Conservation (phyloP, 225 moss, liverwort and hornwort species). For the Sphagnum contortum region DNA sequence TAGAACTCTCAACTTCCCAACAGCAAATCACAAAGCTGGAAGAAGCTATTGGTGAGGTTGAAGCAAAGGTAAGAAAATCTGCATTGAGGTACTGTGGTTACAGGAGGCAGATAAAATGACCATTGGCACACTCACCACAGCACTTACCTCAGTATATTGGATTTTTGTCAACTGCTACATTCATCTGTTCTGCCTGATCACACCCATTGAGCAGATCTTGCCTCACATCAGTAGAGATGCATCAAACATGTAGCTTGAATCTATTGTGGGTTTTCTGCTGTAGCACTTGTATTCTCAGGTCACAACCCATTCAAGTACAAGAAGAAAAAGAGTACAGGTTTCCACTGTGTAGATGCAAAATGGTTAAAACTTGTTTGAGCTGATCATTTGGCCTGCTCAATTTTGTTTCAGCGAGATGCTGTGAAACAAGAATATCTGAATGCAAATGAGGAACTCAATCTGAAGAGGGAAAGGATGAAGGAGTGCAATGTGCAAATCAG, state of each 20-base stretch:
- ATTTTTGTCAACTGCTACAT: not conserved
- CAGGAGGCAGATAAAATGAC: not conserved
- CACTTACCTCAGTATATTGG: not conserved
- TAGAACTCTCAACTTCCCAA: constrained; percentile 42
- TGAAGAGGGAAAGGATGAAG: constrained; percentile 64
- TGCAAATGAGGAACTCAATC: constrained; percentile 56
- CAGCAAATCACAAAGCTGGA: constrained; percentile 54
- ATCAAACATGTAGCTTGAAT: no score
- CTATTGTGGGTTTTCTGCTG: not conserved
- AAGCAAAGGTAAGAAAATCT: constrained; percentile 28
- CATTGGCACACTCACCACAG: not conserved
- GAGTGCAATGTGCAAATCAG: constrained; percentile 86
- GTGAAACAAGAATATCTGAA: constrained; percentile 49
- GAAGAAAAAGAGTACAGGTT: no score
- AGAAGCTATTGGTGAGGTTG: constrained; percentile 44
- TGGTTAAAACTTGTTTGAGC: not conserved
- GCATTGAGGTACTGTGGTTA: constrained; percentile 8
- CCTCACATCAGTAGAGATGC: no score
- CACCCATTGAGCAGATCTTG: no score
- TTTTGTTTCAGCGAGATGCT: constrained; percentile 47
- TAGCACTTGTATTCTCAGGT: not conserved
- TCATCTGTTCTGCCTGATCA: no score
- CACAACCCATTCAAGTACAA: no score
- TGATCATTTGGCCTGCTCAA: constrained; percentile 9
- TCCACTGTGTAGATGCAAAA: not conserved